Base-by-base conservation (phyloP, 768 basidiomycete species). In the Trametes maxima region DNA sequence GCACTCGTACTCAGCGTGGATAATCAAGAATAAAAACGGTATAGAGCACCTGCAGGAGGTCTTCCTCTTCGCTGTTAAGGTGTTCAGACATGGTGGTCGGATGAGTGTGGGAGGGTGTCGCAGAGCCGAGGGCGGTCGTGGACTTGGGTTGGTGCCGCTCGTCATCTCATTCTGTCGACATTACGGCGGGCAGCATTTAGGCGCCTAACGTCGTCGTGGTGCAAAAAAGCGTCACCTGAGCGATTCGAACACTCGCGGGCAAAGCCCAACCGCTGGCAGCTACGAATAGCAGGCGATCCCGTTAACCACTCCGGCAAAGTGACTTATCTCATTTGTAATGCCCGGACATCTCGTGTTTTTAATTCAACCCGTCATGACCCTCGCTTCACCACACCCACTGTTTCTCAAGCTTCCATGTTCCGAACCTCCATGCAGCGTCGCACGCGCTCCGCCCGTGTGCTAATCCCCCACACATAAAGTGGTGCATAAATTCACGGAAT, bases 281-380 rank as follows among this genome's bases (percentile, higher is more conserved):
- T 63, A 66, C 54, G 58, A 72, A 65, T 78, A 78, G 76, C 76
- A 77, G 75, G 76, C 76, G 75, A 77, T 75, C 75, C 76, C 76
- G 76, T 90, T 91, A 90, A 92, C 89, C 89, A 91, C 90, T 92
- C 89, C 89, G 89, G 89, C 89, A 92, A 91, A 90, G 89, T 89
- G 87, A 89, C 87, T 22, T 59, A 7, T 3, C 21, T 21, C 0
- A 1, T 1, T 22, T n/a, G n/a, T n/a, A n/a, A n/a, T n/a, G n/a
- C n/a, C n/a, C n/a, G n/a, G n/a, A n/a, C n/a, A n/a, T n/a, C n/a
- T 28, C 11, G 8, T 17, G 7, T 16, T 16, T n/a, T 36, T 28
- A 12, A 33, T 3, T 33, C 8, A 33, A 3, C 8, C 28, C 4
- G 4, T 33, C 28, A 33, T 8, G 28, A 8, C 28, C 8, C 28